Percentiles rank a stretch among this genome's conserved stretches.
Conservation (phyloP, 352 stramenopile species). For the Globisporangium lucens region DNA sequence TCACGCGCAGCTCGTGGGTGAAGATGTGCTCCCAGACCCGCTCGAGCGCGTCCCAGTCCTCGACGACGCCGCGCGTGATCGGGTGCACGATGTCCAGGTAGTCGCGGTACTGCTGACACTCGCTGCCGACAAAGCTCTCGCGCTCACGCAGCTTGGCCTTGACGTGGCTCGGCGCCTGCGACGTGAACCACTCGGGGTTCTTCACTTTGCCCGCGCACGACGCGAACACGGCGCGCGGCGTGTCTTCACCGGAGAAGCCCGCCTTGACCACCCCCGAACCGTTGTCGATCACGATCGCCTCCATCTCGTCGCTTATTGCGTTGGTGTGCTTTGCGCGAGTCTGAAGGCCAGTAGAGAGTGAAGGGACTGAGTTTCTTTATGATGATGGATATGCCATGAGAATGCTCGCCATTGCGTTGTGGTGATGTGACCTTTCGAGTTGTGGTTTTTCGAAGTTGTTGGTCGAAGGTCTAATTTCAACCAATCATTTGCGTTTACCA, state of each 20-base stretch:
- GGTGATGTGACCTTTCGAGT: neutral
- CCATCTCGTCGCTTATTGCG: constrained; percentile 28
- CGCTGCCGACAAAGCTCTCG: constrained; percentile 61
- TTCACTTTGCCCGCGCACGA: constrained; percentile 65
- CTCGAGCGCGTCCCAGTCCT: constrained; percentile 86
- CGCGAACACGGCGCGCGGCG: constrained; percentile 68
- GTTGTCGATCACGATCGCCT: constrained; percentile 87
- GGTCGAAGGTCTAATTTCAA: neutral
- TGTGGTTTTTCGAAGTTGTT: neutral
- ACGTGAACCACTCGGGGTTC: constrained; percentile 79
- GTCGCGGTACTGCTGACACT: constrained; percentile 68
- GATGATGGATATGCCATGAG: neutral
- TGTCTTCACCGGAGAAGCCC: constrained; percentile 84
- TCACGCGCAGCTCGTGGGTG: constrained; percentile 67
- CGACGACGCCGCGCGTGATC: constrained; percentile 71
- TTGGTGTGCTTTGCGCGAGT: neutral
- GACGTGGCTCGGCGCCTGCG: constrained; percentile 42
- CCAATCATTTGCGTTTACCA: neutral
- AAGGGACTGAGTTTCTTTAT: neutral
- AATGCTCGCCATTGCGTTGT: neutral
- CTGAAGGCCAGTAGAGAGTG: neutral
- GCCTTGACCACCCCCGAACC: constrained; percentile 80
- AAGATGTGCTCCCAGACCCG: constrained; percentile 86
- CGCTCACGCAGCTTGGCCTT: constrained; percentile 70
- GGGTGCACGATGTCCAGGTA: constrained; percentile 68